Evolutionary conservation across 805 yeast species (phyloP), one percentile per base, ranked within the genome.

Genomic region (Trichomonascus vanleenenianus): DNA sequence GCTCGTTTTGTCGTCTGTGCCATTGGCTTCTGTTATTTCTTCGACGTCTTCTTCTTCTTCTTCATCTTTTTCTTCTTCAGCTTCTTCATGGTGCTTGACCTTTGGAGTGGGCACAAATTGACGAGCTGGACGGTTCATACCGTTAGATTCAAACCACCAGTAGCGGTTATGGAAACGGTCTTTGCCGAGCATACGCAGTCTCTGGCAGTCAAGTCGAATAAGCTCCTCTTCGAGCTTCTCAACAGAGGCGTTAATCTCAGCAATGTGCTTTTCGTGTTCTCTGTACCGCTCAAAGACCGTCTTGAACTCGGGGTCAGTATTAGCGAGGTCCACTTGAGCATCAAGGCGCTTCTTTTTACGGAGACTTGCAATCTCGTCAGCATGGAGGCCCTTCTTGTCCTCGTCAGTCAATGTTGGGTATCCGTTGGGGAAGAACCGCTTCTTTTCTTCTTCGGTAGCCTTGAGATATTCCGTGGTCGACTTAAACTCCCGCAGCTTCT

Each of bases 81-180:
- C 9, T 10, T 39, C 22, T 30, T 30, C 41, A 12, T 32, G 30
- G n/a, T 48, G 38, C 40, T 47, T 49, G 11, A 20, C 18, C 34
- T 20, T 20, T 4, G 19, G 14, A 15, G 14, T 34, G 19, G 22
- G 34, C 47, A 27, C 18, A 14, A 22, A 31, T 39, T 35, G 30
- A 18, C 42, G n/a, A 14, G 22, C 41, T 12, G 30, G 41, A 2
- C 43, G 43, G 16, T 15, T 25, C 40, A 87, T 69, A 0, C 97
- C 98, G 57, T 83, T 83, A 51, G 73, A 72, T 57, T 91, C 97
- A 59, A 88, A 79, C 96, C 96, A 93, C 95, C 95, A 93, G 61
- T 91, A 93, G 52, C 89, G 71, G 66, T 93, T 93, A 61, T 71
- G 88, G 48, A 77, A 75, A 42, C 95, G 68, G 62, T 93, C 98